Base-by-base conservation (phyloP, 768 basidiomycete genomes). In the Suillus tomentosus region DNA sequence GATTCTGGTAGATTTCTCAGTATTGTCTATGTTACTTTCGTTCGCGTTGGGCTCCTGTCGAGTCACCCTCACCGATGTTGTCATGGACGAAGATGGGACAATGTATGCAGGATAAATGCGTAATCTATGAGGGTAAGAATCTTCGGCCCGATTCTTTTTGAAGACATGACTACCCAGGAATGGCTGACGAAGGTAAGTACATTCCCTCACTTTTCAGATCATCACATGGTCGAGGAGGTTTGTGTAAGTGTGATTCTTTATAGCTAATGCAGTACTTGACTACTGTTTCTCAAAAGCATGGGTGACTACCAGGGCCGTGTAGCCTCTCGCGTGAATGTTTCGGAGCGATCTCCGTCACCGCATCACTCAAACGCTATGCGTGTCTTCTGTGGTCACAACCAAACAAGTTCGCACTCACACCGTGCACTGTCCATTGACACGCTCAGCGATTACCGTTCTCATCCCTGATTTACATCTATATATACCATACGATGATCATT, bases 41-140 rank as follows among this genome's bases (percentile, higher is more conserved):
- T 27, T 27, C 27, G 24, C n/a, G 5, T 22, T 47, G n/a, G n/a
- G 11, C n/a, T 22, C 22, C 47, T 22, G n/a, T 47, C 11, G n/a
- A 47, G n/a, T 11, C 10, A n/a, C 11, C n/a, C n/a, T 13, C n/a
- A n/a, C 45, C n/a, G 81, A 84, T 63, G 67, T 87, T 17, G 73
- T 85, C 22, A 79, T 80, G 79, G 81, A 86, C 67, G 86, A 87
- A 68, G 87, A 88, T 68, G 87, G 87, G 57, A 84, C 82, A 14
- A 87, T 89, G 86, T 71, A 80, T 51, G 72, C 73, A 60, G 77
- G 64, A 61, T 81, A 72, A 71, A 27, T 27, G 37, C 15, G 15
- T 40, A 39, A 37, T 57, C 55, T 57, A 37, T 39, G 55, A 39
- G 56, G 39, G 24, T 24, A 58, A 40, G 17, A 27, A 58, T 22